These are phyloP conservation scores for Diaporthe sp. DNA, from an alignment of 2,329 filamentous ascomycete genomes.

Conservation along the genomic window DNA sequence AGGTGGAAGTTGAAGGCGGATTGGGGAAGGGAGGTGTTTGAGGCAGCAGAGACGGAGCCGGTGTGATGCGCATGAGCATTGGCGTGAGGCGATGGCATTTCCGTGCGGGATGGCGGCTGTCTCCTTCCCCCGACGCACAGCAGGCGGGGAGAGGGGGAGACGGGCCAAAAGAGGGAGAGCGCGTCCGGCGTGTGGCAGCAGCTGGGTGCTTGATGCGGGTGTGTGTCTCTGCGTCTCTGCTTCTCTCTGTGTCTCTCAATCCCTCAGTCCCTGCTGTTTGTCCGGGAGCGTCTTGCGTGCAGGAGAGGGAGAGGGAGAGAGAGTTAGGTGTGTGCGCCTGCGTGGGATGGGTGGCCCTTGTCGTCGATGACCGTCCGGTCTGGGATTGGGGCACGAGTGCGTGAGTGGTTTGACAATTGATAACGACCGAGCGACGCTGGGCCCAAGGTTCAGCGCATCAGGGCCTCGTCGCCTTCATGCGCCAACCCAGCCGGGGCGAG, in stretches of 20 bases:
- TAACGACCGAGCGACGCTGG: constrained; percentile 16
- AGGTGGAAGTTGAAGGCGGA: constrained; percentile 41
- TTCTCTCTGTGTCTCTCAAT: background rate
- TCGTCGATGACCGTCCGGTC: constrained; percentile 23
- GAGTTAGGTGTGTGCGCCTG: background rate
- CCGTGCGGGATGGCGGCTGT: constrained; percentile 32
- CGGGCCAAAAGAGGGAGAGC: constrained; percentile 24
- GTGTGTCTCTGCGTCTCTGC: background rate
- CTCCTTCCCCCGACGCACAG: constrained; percentile 39
- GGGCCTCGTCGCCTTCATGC: constrained; percentile 17
- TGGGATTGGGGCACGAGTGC: constrained; percentile 3
- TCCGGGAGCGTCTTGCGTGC: background rate
- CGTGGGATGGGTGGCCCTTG: constrained; percentile 27
- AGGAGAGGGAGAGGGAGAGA: background rate
- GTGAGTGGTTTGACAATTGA: constrained; percentile 6
- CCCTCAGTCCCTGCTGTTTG: background rate
- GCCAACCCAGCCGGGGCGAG: background rate
- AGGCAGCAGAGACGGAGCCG: constrained; percentile 34
- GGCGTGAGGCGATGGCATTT: constrained; percentile 41
- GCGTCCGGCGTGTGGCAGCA: constrained; percentile 2
- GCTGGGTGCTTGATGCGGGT: background rate
- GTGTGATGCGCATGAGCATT: constrained; percentile 34
- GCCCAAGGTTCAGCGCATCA: constrained; percentile 16
- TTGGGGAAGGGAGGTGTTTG: constrained; percentile 37
- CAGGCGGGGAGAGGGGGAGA: constrained; percentile 36